Evolutionary conservation across 495 filamentous ascomycete genomes (phyloP).

Genomic region (Aspergillus bridgeri): DNA sequence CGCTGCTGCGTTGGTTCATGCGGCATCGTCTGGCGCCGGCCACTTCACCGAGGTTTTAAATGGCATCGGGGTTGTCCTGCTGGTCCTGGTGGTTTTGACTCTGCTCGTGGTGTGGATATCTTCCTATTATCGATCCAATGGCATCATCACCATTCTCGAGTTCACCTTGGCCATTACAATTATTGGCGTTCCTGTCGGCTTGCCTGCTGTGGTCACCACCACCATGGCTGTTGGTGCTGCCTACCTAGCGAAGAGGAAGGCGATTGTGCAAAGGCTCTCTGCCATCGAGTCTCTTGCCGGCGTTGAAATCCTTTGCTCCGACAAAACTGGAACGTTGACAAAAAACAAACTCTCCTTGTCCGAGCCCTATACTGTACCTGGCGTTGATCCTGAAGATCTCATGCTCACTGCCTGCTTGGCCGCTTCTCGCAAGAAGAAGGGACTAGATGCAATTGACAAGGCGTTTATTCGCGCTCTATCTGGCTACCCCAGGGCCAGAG

Average conservation of each 20-base stretch:
- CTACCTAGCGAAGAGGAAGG: conserved; percentile 85
- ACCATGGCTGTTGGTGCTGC: conserved; percentile 95
- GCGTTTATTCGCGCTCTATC: conserved; percentile 83
- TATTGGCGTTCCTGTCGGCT: conserved; percentile 91
- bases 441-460: conserved; percentile 92
- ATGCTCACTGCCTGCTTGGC: conserved; percentile 91
- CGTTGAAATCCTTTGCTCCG: conserved; percentile 92
- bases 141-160: conserved; percentile 70
- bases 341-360: conserved; percentile 87
- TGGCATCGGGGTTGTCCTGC: conserved; percentile 69
- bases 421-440: conserved; percentile 89
- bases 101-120: conserved; percentile 81
- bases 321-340: conserved; percentile 85
- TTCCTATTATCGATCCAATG: conserved; percentile 81
- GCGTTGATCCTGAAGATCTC: conserved; percentile 76
- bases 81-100: conserved; percentile 76
- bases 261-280: conserved; percentile 90
- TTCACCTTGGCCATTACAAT: conserved; percentile 85
- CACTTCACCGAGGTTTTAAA: conserved; percentile 90
- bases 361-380: conserved; percentile 77
- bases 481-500: conserved; percentile 74
- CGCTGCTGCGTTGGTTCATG: conserved; percentile 78
- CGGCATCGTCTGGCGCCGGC: conserved; percentile 65
- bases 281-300: conserved; percentile 93
- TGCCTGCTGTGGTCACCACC: conserved; percentile 91